A percentile compares a stretch with the other conserved stretches of the same genome.
phyloP scores from a whole-genome alignment of 2,329 filamentous ascomycete species.

The Coniella vitis region DNA sequence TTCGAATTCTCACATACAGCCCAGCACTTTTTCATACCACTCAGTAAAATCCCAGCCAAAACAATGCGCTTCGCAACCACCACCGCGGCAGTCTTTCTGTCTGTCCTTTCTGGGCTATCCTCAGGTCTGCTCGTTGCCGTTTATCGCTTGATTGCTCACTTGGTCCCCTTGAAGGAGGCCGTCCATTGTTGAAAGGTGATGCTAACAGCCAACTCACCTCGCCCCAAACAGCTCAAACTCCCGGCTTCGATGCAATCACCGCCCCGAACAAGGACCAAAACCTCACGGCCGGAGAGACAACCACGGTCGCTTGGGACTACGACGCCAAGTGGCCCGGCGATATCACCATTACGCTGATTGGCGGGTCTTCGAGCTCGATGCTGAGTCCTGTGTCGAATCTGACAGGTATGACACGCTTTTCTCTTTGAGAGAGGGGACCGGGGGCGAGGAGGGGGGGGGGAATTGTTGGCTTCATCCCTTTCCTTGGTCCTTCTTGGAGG shows the following conservation, averaged over 20 bases:
- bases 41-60: background rate
- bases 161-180: too few relatives aligned
- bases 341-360: constrained; percentile 48
- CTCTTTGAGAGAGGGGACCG: too few relatives aligned
- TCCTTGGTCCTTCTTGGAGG: too few relatives aligned
- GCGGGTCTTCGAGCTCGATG: constrained; percentile 37
- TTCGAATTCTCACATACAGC: too few relatives aligned
- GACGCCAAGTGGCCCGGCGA: constrained; percentile 33
- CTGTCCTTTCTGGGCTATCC: too few relatives aligned
- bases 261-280: constrained; percentile 37
- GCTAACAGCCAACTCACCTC: background rate
- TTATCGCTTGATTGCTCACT: background rate
- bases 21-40: background rate
- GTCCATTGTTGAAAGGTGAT: background rate
- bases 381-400: constrained; percentile 24
- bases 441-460: too few relatives aligned
- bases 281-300: constrained; percentile 42
- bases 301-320: constrained; percentile 44
- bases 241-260: constrained; percentile 48
- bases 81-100: background rate
- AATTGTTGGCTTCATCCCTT: too few relatives aligned
- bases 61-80: background rate
- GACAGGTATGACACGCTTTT: too few relatives aligned
- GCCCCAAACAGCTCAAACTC: constrained; percentile 31
- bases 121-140: too few relatives aligned